phyloP scores from a whole-genome alignment of 2,329 filamentous ascomycete species.

The Aspergillus sp. region DNA sequence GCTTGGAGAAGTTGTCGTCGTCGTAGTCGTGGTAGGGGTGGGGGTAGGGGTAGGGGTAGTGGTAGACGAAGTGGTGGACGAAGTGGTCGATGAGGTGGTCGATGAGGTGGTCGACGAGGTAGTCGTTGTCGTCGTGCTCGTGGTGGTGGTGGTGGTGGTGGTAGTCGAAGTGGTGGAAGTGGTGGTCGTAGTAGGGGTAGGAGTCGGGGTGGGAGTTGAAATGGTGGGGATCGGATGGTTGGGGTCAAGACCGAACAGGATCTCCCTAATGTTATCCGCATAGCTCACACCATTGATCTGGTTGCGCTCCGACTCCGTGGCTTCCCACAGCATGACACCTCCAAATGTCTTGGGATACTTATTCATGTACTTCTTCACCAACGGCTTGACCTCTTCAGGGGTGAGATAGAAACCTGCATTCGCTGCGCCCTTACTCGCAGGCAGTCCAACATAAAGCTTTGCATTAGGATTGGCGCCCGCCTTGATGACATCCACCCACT shows the following conservation, averaged over 20 bases:
- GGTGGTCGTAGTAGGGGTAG: neutral
- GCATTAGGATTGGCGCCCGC: conserved; percentile 46
- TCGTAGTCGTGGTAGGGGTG: conserved; percentile 15
- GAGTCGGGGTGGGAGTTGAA: conserved; percentile 22
- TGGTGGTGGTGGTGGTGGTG: conserved; percentile 10
- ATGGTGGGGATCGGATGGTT: conserved; percentile 26
- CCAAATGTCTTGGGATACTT: conserved; percentile 54
- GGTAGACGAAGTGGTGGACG: conserved; percentile 6
- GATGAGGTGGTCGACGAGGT: conserved; percentile 15
- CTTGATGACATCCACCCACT: conserved; percentile 50
- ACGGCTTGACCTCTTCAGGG: conserved; percentile 49
- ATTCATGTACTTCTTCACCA: conserved; percentile 51
- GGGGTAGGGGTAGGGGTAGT: conserved; percentile 1
- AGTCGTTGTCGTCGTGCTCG: conserved; percentile 15
- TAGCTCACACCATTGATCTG: conserved; percentile 50
- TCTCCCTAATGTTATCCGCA: conserved; percentile 54
- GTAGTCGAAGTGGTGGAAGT: conserved; percentile 3
- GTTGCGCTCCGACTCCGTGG: conserved; percentile 55
- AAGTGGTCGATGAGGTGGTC: conserved; percentile 12
- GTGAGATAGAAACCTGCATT: conserved; percentile 51
- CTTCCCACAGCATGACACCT: conserved; percentile 65
- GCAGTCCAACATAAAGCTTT: conserved; percentile 61
- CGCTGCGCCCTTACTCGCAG: conserved; percentile 38
- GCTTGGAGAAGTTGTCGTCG: neutral
- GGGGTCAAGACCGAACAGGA: conserved; percentile 38